Evolutionary conservation across 495 filamentous ascomycete genomes (phyloP), one percentile per base, ranked within the genome.

Genomic region (Bathelium albidoporum): DNA sequence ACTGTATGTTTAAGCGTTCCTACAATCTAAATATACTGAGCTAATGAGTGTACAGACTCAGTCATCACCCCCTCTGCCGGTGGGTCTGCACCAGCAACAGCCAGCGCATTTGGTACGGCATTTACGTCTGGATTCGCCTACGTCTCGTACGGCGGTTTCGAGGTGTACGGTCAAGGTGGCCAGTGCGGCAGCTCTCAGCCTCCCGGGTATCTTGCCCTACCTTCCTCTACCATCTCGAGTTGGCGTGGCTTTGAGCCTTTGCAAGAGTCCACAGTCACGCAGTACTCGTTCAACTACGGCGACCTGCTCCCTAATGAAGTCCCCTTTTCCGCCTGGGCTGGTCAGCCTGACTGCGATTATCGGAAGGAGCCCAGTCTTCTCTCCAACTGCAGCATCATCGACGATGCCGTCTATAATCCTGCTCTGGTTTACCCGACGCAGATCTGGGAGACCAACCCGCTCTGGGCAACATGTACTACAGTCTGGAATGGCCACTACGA

Each of bases 361-460:
- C 9, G 20, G 29, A 4, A 55, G 9, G 20, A 55, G 9, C 49
- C 49, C 10, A 26, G 0, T 1, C 49, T 55, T 24, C 20, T 55
- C 16, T 24, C 26, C 7, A 55, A 55, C 24, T 55, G 49, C 49
- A 55, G 49, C 49, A 24, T 55, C 49, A 55, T 55, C 24, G 24
- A 55, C 16, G 49, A 55, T 20, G 49, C 49, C n/a, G 20, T 55
- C 49, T 55, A 55, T 24, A 55, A 55, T 29, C 49, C 49, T 29
- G 49, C 49, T 2, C 49, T 55, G 2, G 24, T 55, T 24, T 55
- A 55, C 20, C 49, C 49, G 2, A 28, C 49, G 22, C 49, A 55
- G 24, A 55, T 55, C 9, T 11, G 20, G 20, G 24, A 55, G 5
- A 10, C 20, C 9, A 29, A 55, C 29, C 49, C 49, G 9, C 49